Conservation (phyloP, 2,329 filamentous ascomycete species). For the Scopulariopsis brevicaulis region DNA sequence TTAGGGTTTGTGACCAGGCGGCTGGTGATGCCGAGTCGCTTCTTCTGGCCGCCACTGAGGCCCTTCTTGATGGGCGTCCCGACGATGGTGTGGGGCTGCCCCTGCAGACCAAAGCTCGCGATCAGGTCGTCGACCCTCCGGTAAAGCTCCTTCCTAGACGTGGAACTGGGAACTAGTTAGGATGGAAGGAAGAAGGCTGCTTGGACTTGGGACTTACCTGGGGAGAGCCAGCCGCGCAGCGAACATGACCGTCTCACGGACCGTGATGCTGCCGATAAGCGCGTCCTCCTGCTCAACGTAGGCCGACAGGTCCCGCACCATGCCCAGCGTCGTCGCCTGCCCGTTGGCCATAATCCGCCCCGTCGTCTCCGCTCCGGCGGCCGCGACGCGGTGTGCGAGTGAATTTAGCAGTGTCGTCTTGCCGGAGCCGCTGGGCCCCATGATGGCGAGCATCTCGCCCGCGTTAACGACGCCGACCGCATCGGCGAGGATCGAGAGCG, state of each 20-base stretch:
- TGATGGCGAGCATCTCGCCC: conserved; percentile 67
- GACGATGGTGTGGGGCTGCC: conserved; percentile 60
- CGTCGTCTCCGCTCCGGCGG: conserved; percentile 27
- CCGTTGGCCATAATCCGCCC: conserved; percentile 10
- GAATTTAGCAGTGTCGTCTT: conserved; percentile 81
- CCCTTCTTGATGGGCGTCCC: conserved; percentile 77
- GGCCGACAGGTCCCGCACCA: conserved; percentile 43
- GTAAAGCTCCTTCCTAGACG: conserved; percentile 41
- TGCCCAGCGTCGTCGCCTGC: conserved; percentile 38
- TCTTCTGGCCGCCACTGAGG: conserved; percentile 76
- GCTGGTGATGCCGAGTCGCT: conserved; percentile 66
- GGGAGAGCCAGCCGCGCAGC: conserved; percentile 57
- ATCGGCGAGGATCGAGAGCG: conserved; percentile 9
- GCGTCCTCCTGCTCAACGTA: conserved; percentile 88
- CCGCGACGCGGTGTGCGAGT: conserved; percentile 50
- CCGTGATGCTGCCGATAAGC: conserved; percentile 69
- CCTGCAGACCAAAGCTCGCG: conserved; percentile 59
- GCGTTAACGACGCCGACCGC: conserved; percentile 9
- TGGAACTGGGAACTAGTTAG: conserved; percentile 13
- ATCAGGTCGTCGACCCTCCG: conserved; percentile 56
- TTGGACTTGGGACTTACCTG: conserved; percentile 23
- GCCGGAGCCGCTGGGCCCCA: conserved; percentile 65
- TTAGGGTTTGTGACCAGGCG: conserved; percentile 73
- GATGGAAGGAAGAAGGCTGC: not conserved
- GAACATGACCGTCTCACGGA: conserved; percentile 69